Base-by-base conservation (phyloP, 2,329 filamentous ascomycete genomes). In the Exophiala bonariae region DNA sequence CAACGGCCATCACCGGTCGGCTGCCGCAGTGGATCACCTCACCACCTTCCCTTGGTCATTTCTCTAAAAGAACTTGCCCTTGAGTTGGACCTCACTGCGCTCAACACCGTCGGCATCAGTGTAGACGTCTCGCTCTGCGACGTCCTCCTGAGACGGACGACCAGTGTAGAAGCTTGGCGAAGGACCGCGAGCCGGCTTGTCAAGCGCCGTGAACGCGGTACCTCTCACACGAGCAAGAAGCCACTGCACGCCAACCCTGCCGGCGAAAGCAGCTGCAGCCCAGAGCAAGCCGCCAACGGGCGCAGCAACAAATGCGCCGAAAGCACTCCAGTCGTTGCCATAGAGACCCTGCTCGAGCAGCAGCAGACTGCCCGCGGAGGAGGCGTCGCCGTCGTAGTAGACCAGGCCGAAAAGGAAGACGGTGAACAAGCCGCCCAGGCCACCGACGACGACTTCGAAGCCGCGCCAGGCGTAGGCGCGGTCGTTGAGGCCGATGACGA, bases 321-420 rank as follows among this genome's bases (percentile, higher is more conserved):
- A 93, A 2, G 80, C 86, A 53, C 82, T 85, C 89, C 89, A 93
- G 65, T 92, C 87, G 38, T 83, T 76, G 1, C 75, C 80, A 66
- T 91, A 93, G 16, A 93, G 73, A 1, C 88, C 88, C 55, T 84
- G 75, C 63, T 88, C 77, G 10, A 93, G 70, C 19, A 92, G 72
- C 40, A 93, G 77, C 45, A 93, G 78, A 48, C 84, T 75, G 1
- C 77, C 84, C 4, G 85, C 88, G 5, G 75, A 61, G 43, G 74
- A 63, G 1, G 80, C 82, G 60, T 82, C 77, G 37, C 83, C 85
- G 28, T 60, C 42, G 62, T 87, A 91, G 72, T 91, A 93, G 51
- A 89, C 79, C 11, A 84, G 75, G 3, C 88, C 88, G 57, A 91
- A 93, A 60, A 92, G 76, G 71, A 91, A 93, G 52, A 93, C 85